Percentiles rank a stretch among this genome's conserved stretches.
Evolutionary conservation across 2,329 filamentous ascomycete genomes (phyloP).

Genomic region (Epichloe gansuensis): DNA sequence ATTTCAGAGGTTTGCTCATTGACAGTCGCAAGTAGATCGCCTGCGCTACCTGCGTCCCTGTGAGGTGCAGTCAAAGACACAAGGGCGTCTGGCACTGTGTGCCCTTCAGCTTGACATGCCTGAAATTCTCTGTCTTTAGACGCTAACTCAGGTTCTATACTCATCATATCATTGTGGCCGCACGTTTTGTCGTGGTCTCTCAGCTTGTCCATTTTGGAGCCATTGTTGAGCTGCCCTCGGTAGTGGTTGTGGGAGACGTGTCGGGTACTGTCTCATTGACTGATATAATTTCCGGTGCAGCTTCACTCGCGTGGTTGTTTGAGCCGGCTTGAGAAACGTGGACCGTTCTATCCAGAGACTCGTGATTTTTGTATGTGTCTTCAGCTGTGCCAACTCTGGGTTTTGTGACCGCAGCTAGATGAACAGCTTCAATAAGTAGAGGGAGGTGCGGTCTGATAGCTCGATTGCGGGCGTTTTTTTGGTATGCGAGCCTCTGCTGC

Average conservation of each 20-base stretch:
- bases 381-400: not conserved
- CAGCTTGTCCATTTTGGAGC: not conserved
- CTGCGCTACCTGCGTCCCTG: not conserved
- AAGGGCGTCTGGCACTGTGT: not conserved
- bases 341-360: not conserved
- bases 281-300: not conserved
- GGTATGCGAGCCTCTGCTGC: not conserved
- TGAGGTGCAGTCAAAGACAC: not conserved
- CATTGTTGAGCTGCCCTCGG: not conserved
- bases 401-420: not conserved
- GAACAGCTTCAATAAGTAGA: not conserved
- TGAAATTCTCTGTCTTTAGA: not conserved
- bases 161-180: not conserved
- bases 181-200: not conserved
- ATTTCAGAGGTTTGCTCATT: not conserved
- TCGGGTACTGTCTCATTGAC: not conserved
- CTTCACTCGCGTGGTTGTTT: not conserved
- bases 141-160: not conserved
- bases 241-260: not conserved
- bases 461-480: not conserved
- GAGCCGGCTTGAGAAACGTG: not conserved
- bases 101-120: not conserved
- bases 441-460: not conserved
- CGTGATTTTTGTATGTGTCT: not conserved
- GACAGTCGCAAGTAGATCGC: not conserved